Base-by-base conservation (phyloP, 2,329 filamentous ascomycete species). In the Phyllosticta paracitricarpa region DNA sequence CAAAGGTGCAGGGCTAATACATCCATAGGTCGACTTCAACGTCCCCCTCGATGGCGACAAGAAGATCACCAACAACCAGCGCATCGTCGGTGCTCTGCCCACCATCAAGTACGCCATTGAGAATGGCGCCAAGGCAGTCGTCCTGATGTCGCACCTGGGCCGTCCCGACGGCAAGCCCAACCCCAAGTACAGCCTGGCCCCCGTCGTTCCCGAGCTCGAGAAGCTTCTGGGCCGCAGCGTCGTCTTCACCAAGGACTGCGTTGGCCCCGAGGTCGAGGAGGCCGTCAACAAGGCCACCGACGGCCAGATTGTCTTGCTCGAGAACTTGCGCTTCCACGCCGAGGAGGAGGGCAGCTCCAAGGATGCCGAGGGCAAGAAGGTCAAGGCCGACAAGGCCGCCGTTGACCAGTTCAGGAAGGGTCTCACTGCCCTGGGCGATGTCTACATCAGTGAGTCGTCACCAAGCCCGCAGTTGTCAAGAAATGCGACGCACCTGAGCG, bases 141-240 rank as follows among this genome's bases (percentile, higher is more conserved):
- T 97, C 72, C 85, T 99, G 75, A 99, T 99, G 94, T 97, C 93
- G 73, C 94, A 99, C 78, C 89, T 99, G 65, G 94, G 94, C 72
- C 93, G 94, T 59, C 94, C 94, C 66, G 89, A 97, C 74, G 94
- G 94, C 76, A 86, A 91, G 77, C 81, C 79, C 73, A 96, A 96
- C 80, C 77, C 85, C 68, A 97, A 99, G 82, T 99, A 94, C 86
- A 95, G 89, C 72, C 83, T 99, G 73, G 86, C 92, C 82, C 92
- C 93, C 64, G 90, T 99, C 66, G 88, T 94, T 33, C 81, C 89
- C 65, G 91, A 95, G 81, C 87, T 97, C 61, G 89, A 96, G 86
- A 92, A 93, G 82, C 85, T 93, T 61, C 84, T 96, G 26, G 84
- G 87, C 73, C 91, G 87, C 82, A 84, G 81, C 69, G 92, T 99